phyloP scores from a whole-genome alignment of 352 stramenopile species.

The Pythium aphanidermatum region DNA sequence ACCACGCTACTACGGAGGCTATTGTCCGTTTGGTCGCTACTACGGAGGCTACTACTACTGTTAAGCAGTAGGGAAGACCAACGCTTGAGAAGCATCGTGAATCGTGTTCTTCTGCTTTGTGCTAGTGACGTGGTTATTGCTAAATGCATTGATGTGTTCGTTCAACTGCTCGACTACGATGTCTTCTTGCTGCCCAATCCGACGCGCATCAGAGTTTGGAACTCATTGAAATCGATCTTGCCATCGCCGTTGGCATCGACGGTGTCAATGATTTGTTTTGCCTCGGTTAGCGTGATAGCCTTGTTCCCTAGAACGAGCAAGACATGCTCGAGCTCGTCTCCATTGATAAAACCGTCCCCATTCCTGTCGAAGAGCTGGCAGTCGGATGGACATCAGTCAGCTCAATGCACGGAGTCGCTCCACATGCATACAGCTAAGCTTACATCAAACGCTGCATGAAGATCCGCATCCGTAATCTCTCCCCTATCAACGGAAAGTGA shows the following conservation, averaged over 20 bases:
- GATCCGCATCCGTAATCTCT: conserved; percentile 41
- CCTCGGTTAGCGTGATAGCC: conserved; percentile 34
- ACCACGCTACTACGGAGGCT: conserved; percentile 21
- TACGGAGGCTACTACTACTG: conserved; percentile 40
- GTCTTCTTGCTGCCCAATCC: conserved; percentile 8
- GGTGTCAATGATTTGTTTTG: conserved; percentile 50
- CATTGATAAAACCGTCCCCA: conserved; percentile 65
- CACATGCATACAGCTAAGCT: not conserved
- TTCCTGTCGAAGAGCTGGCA: conserved; percentile 63
- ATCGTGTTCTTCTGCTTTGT: not conserved
- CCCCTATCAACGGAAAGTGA: conserved; percentile 19
- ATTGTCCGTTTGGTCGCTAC: conserved; percentile 23
- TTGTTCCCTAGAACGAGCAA: conserved; percentile 54
- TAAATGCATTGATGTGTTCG: not conserved
- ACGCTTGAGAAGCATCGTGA: not conserved
- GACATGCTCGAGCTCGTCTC: conserved; percentile 54
- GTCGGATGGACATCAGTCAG: not conserved
- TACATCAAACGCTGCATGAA: conserved; percentile 61
- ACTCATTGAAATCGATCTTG: conserved; percentile 86
- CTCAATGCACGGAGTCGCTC: not conserved
- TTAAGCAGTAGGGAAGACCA: conserved; percentile 6
- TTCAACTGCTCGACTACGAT: not conserved
- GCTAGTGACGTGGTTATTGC: too few species aligned
- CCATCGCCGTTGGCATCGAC: conserved; percentile 83
- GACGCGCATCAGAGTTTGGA: conserved; percentile 50